Evolutionary conservation across 164 flowering plant species (phyloP).

Genomic region (Tetracentron sinense): DNA sequence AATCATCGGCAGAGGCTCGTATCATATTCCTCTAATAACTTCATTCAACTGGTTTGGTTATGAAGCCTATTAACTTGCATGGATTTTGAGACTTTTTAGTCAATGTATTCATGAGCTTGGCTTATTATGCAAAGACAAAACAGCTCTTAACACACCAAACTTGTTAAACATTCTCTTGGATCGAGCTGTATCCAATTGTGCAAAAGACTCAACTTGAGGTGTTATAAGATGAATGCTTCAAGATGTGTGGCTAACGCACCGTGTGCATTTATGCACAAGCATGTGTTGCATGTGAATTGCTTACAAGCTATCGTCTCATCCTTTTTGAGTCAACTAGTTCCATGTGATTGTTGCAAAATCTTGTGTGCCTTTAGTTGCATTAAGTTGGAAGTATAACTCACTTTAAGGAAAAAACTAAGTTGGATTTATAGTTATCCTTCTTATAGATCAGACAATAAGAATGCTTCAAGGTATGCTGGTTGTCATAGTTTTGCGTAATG

Average conservation of each 20-base stretch:
- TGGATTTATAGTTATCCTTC: too few relatives aligned
- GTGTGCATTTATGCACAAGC: background rate
- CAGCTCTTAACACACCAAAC: too few relatives aligned
- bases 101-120: background rate
- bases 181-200: too few relatives aligned
- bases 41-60: background rate
- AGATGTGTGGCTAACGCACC: background rate
- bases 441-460: too few relatives aligned
- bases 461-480: background rate
- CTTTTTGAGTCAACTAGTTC: background rate
- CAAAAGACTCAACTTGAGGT: too few relatives aligned
- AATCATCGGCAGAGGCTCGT: slow-evolving; percentile 58
- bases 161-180: too few relatives aligned
- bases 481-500: background rate
- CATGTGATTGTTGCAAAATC: background rate
- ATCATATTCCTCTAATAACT: background rate
- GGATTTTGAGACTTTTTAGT: background rate
- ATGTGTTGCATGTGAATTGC: too few relatives aligned
- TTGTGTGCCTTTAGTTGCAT: background rate
- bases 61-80: background rate
- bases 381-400: background rate
- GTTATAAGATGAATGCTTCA: too few relatives aligned
- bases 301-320: too few relatives aligned
- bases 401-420: background rate
- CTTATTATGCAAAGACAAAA: background rate